phyloP scores from a whole-genome alignment of 495 filamentous ascomycete genomes.

The Bacidia rubella region DNA sequence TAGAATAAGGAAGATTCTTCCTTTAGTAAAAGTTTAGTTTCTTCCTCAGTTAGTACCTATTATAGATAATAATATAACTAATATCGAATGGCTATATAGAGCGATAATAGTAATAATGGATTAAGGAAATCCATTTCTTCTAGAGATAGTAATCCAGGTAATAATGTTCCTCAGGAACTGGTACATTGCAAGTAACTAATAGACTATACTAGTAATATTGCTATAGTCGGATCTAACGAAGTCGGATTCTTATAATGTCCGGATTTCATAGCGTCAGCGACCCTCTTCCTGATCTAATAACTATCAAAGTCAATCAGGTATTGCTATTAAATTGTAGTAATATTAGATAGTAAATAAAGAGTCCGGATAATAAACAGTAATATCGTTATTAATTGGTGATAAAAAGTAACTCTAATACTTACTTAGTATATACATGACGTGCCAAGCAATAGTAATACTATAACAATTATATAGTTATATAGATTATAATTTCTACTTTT shows the following conservation, averaged over 20 bases:
- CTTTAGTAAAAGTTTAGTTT: background rate
- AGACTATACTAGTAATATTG: conserved; percentile 1
- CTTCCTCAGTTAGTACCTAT: background rate
- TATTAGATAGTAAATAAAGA: too few species aligned
- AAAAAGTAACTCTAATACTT: too few species aligned
- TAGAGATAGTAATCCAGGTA: background rate
- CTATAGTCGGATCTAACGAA: background rate
- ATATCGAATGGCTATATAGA: background rate
- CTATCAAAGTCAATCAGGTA: too few species aligned
- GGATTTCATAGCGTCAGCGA: too few species aligned
- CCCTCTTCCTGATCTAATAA: too few species aligned
- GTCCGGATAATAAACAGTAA: too few species aligned
- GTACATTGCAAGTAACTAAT: background rate
- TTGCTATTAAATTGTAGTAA: too few species aligned
- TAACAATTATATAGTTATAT: background rate
- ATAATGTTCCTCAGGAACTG: background rate
- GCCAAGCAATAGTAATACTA: background rate
- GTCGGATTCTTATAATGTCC: too few species aligned
- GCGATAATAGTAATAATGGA: background rate
- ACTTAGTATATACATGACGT: background rate
- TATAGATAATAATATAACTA: background rate
- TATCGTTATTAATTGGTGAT: too few species aligned
- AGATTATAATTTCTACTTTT: too few species aligned
- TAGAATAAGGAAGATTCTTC: background rate
- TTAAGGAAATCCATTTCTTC: background rate